These are phyloP conservation scores for Iberis amara DNA, from an alignment of 441 rosid species.

Conservation along the genomic window DNA sequence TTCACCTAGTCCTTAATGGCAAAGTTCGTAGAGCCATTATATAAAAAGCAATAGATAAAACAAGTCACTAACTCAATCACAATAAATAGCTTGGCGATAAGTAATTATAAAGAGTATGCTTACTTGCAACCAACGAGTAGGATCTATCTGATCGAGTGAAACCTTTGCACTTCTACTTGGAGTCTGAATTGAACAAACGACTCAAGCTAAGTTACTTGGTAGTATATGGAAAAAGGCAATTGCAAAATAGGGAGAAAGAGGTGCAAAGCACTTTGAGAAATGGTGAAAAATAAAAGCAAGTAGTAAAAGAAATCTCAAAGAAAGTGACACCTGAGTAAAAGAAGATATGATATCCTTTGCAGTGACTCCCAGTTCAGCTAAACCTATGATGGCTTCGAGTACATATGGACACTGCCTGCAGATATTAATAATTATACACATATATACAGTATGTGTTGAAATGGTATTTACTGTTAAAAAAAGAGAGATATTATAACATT, in stretches of 20 bases:
- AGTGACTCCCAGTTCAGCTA: constrained; percentile 85
- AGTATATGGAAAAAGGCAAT: not conserved
- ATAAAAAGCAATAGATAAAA: not conserved
- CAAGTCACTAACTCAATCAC: constrained; percentile 6
- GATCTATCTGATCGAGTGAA: constrained; percentile 68
- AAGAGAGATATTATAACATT: constrained; percentile 7
- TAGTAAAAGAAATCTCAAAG: not conserved
- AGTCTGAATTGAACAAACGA: constrained; percentile 41
- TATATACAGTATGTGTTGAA: not conserved
- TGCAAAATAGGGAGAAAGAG: not conserved
- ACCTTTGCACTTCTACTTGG: constrained; percentile 68
- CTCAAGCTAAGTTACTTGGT: constrained; percentile 2
- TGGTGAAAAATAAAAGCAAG: not conserved
- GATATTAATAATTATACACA: constrained; percentile 7
- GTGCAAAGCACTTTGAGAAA: constrained; percentile 8
- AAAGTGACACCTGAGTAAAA: constrained; percentile 62
- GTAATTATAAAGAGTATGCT: constrained; percentile 29
- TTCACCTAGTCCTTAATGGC: constrained; percentile 1
- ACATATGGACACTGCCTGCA: constrained; percentile 84
- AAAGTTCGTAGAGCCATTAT: not conserved
- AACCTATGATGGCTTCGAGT: constrained; percentile 77
- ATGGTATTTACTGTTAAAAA: not conserved
- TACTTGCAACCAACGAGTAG: constrained; percentile 93
- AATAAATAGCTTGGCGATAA: constrained; percentile 6
- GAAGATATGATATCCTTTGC: constrained; percentile 78